Base-by-base conservation (phyloP, 768 basidiomycete species). In the Cyclocybe cylindracea region DNA sequence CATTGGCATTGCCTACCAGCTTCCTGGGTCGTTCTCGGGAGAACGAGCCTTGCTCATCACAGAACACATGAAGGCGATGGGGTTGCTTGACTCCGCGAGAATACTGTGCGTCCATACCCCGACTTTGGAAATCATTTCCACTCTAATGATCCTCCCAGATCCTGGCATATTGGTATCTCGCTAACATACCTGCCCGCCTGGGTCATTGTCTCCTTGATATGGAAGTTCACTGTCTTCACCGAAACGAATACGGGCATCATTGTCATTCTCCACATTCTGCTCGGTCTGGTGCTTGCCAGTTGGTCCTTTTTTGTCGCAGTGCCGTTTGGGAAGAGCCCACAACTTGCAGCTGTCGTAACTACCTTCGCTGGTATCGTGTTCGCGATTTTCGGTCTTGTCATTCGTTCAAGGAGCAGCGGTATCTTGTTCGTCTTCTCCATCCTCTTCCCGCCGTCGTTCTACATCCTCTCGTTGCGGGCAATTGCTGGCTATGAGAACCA, bases 1-100 rank as follows among this genome's bases (percentile, higher is more conserved):
- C 65, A 69, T 89, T 33, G 89, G 89, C 18, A 85, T 91, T 39
- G 75, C 84, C 0, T 91, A 91, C 61, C 90, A 92, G 56, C 77
- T 90, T 2, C 86, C 89, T 10, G 90, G 89, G 2, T 77, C 85
- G 7, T 79, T 87, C 39, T 72, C 84, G 10, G 76, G 75, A 5
- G 90, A 92, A 64, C 76, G 88, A 38, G 84, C 89, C 0, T 76
- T 72, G 47, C 67, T 79, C 11, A 64, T 91, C 32, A 89, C 90
- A 0, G 70, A 80, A 7, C 87, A 91, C 61, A 81, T 91, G 76
- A 85, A 86, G 61, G 87, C 82, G 2, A 91, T 92, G 90, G 90
- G 90, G 7, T 74, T 91, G 10, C 66, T 79, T 6, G 87, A 90
- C 59, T 82, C 82, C 0, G 87, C 89, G 10, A 77, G 87, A 35